Base-by-base conservation (phyloP, 2,329 filamentous ascomycete genomes). In the Huntiella omanensis region DNA sequence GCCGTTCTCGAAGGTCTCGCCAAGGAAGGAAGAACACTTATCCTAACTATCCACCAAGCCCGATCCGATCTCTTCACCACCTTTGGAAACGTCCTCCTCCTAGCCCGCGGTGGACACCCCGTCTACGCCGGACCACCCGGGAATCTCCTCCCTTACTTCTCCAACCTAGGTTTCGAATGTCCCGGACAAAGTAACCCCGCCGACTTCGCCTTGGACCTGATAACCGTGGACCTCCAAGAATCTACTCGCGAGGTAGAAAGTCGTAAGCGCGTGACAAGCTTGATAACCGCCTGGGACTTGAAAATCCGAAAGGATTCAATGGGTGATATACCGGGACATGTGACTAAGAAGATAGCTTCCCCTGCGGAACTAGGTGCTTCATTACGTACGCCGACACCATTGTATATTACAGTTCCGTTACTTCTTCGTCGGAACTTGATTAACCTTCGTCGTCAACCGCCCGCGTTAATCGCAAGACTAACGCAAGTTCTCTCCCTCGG, bases 1-100 rank as follows among this genome's bases (percentile, higher is more conserved):
- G 78, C 83, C 50, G 79, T 86, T 2, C 67, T 86, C 1, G 69
- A 73, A 17, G 76, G 76, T 2, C 64, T 87, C 2, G 80, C 81
- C 0, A 71, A 74, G 16, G 81, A 86, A 60, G 81, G 81, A 1
- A 71, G 80, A 4, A 86, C 81, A 0, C 59, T 86, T 1, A 73
- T 86, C 38, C 64, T 84, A n/a, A 85, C 80, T 0, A 83, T 86
- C 33, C 82, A 86, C 49, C 82, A 86, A 57, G 77, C 80, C 1
- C 73, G 81, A 2, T 83, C 79, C 0, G 78, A 85, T 51, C 60
- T 85, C 0, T 86, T 85, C 55, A 64, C 65, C 15, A 71, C 77
- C 50, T 86, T 86, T 55, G 79, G 79, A 1, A 82, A 78, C 47
- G 67, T 86, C 0, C 61, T 86, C 1, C 69, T 86, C 1, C 66